phyloP scores from a whole-genome alignment of 345 rosid genomes.

The Dovyalis caffra region DNA sequence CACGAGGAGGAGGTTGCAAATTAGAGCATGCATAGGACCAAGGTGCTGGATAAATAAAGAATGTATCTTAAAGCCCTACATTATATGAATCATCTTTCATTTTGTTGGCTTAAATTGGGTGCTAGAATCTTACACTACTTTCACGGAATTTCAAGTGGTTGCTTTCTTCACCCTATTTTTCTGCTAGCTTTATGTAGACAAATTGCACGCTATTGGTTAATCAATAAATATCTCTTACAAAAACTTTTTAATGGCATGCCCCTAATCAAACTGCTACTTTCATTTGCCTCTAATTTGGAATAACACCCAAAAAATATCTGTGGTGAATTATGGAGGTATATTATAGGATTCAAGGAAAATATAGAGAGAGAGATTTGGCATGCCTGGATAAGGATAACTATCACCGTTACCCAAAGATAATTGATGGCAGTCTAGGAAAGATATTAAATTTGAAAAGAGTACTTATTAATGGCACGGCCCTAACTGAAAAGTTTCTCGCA shows the following conservation, averaged over 20 bases:
- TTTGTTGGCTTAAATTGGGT: constrained; percentile 20
- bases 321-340: too few relatives aligned
- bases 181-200: neutral
- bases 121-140: constrained; percentile 20
- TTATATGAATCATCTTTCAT: constrained; percentile 7
- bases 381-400: too few relatives aligned
- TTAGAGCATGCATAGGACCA: neutral
- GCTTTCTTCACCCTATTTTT: constrained; percentile 15
- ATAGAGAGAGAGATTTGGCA: too few relatives aligned
- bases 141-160: constrained; percentile 11
- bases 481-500: too few relatives aligned
- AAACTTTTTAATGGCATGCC: too few relatives aligned
- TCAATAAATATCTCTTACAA: too few relatives aligned
- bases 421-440: too few relatives aligned
- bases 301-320: neutral
- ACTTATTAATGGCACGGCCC: too few relatives aligned
- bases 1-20: constrained; percentile 21
- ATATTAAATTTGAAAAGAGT: too few relatives aligned
- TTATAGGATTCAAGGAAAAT: too few relatives aligned
- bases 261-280: neutral
- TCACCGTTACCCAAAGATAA: too few relatives aligned
- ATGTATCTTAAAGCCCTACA: constrained; percentile 28
- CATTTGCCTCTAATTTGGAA: neutral
- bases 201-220: neutral
- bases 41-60: constrained; percentile 13